Conservation (phyloP, 306 rosid genomes). For the Cajanus cajan region DNA sequence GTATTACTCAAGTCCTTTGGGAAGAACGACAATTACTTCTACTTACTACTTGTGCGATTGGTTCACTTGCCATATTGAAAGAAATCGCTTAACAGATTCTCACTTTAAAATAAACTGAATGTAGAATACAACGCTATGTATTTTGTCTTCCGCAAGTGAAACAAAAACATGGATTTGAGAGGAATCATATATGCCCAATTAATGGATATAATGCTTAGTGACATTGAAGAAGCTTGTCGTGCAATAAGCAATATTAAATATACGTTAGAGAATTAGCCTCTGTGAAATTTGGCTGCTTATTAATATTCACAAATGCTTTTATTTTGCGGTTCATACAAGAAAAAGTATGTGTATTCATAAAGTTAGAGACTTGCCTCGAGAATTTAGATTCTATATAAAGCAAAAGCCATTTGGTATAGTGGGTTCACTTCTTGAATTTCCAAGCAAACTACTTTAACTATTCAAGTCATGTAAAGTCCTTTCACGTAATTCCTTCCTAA, state of each 20-base stretch:
- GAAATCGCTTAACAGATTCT: too few relatives aligned
- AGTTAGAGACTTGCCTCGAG: slow-evolving; percentile 2
- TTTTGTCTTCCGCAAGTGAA: slow-evolving; percentile 17
- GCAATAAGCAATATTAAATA: background rate
- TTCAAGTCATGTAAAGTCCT: background rate
- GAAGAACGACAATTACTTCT: too few relatives aligned
- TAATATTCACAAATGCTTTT: background rate
- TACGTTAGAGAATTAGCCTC: background rate
- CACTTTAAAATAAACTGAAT: too few relatives aligned
- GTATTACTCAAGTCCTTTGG: too few relatives aligned
- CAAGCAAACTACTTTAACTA: slow-evolving; percentile 16
- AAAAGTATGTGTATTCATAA: slow-evolving; percentile 7
- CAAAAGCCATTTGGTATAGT: slow-evolving; percentile 20
- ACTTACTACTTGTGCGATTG: too few relatives aligned
- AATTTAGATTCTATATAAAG: slow-evolving; percentile 21
- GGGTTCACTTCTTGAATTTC: slow-evolving; percentile 1
- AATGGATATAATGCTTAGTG: background rate
- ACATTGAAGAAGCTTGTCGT: slow-evolving; percentile 33
- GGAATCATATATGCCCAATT: background rate
- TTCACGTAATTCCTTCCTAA: background rate
- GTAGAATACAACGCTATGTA: background rate
- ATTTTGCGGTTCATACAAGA: slow-evolving; percentile 32
- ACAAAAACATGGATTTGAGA: background rate
- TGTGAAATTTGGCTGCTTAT: background rate
- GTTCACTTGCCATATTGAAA: too few relatives aligned